A percentile compares a stretch with the other conserved stretches of the same genome.
Conservation (phyloP, 345 rosid genomes). For the Rhodamnia argentea region DNA sequence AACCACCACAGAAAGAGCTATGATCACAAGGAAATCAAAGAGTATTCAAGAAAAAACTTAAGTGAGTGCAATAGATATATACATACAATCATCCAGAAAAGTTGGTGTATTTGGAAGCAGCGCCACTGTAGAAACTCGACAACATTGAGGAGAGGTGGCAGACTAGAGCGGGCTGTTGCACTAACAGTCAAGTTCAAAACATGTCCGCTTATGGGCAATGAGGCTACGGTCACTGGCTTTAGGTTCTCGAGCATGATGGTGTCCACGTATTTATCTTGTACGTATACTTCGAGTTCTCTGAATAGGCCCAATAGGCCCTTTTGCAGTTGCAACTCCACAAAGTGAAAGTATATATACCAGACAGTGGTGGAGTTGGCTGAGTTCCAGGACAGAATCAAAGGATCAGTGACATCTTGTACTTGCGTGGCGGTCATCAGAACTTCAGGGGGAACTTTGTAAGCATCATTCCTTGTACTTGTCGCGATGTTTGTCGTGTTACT, state of each 20-base stretch:
- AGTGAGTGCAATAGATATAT: neutral
- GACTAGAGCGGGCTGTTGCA: neutral
- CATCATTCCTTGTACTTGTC: neutral
- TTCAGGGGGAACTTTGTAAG: neutral
- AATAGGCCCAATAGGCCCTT: neutral
- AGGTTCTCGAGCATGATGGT: neutral
- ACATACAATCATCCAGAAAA: neutral
- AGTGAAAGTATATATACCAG: neutral
- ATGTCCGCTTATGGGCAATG: neutral
- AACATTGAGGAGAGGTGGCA: conserved; percentile 34
- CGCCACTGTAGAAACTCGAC: conserved; percentile 16
- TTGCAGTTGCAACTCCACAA: conserved; percentile 11
- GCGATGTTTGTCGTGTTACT: neutral
- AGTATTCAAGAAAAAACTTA: neutral
- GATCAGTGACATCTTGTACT: neutral
- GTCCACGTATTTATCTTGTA: neutral
- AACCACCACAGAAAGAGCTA: neutral
- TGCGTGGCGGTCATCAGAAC: neutral
- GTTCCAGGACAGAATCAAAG: rapidly evolving
- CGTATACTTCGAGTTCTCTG: neutral
- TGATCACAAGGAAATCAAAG: neutral
- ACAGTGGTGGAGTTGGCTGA: neutral
- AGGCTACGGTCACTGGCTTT: rapidly evolving
- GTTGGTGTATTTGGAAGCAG: conserved; percentile 5
- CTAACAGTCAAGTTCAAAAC: neutral